Conservation (phyloP, 306 rosid species). For the Pyrus bretschneideri region DNA sequence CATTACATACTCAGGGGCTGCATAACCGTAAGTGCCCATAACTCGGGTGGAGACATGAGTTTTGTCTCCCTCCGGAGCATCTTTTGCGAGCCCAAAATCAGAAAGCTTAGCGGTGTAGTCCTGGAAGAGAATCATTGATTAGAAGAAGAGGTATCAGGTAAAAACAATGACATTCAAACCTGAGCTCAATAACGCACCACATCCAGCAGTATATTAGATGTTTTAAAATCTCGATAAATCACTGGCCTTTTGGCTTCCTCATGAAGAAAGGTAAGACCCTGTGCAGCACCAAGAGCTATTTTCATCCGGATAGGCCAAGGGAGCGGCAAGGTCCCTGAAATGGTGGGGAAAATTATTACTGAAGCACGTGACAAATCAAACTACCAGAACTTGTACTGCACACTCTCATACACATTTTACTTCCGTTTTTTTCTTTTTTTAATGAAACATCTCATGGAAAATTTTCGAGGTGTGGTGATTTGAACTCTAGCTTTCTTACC, state of each 20-base stretch:
- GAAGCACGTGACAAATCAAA: not conserved
- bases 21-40: constrained; percentile 61
- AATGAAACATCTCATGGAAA: not conserved
- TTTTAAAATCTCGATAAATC: constrained; percentile 59
- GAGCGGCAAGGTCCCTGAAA: constrained; percentile 29
- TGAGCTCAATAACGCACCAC: constrained; percentile 23
- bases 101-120: constrained; percentile 59
- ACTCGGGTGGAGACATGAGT: constrained; percentile 58
- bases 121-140: constrained; percentile 23
- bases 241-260: constrained; percentile 48
- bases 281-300: constrained; percentile 56
- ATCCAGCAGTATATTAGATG: constrained; percentile 57
- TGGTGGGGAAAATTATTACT: not conserved
- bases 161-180: not conserved
- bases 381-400: not conserved
- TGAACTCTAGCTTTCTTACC: not conserved
- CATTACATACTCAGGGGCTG: constrained; percentile 58
- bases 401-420: not conserved
- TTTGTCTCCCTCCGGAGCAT: constrained; percentile 52
- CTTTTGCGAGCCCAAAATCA: constrained; percentile 63
- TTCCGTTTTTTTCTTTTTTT: not conserved
- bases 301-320: constrained; percentile 56
- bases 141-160: not conserved
- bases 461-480: not conserved
- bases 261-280: constrained; percentile 64